Evolutionary conservation across 768 basidiomycete genomes (phyloP), one percentile per base, ranked within the genome.

Genomic region (Galerina sulciceps): DNA sequence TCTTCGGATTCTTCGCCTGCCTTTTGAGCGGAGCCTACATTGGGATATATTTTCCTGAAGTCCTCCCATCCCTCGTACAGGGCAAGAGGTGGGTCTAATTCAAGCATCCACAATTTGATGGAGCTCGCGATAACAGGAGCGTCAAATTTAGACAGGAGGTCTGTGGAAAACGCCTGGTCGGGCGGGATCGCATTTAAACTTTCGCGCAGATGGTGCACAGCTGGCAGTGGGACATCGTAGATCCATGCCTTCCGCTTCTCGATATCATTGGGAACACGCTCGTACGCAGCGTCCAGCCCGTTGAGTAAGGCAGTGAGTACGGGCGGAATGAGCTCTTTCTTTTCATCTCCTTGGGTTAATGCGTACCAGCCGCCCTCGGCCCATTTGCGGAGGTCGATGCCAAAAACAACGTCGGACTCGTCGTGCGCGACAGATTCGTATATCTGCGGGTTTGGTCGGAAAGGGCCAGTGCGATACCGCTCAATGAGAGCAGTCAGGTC

Each of bases 21-120:
- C 64, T 83, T 85, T 1, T 70, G 69, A 22, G 80, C 67, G 9
- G 85, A 81, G 22, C 89, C 87, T 53, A 91, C 84, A 36, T 78
- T 81, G 5, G 93, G 94, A 67, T 97, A 98, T n/a, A 97, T 63
- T 61, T 86, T 88, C 54, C 92, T 84, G 60, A 96, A 80, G 31
- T 97, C 95, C 42, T 96, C 94, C 91, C 95, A 99, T 44, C 90
- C 86, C 66, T 96, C 93, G 80, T 89, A 96, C 46, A 91, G 76
- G 15, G 86, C 83, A 10, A 97, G 71, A 23, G 96, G 94, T 8
- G 93, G 92, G 67, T 94, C 87, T 23, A 99, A 82, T 71, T 99
- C 96, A n/a, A 97, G 79, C 20, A 88, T 70, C 92, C 94, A 98
- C 13, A 99, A 76, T 75, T 96, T 98, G 68, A 96, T 74, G 13